phyloP scores from a whole-genome alignment of 371 early-diverging fungal genomes.

The Rhizomucor pusillus region DNA sequence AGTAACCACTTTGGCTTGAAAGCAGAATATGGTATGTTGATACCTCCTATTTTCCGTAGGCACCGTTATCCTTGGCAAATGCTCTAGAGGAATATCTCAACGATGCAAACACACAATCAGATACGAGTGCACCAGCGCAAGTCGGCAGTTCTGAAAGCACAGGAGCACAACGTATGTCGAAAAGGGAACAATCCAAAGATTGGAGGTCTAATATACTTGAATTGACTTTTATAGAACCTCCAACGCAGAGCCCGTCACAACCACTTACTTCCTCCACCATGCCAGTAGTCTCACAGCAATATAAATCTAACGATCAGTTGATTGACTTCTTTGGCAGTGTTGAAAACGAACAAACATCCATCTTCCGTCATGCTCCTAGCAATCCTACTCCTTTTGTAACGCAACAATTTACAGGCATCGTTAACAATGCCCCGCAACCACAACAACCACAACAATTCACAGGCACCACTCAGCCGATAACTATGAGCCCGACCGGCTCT shows the following conservation, averaged over 20 bases:
- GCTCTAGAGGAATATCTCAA: constrained; percentile 87
- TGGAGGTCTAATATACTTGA: background rate
- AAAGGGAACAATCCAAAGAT: background rate
- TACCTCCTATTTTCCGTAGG: constrained; percentile 36
- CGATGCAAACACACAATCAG: constrained; percentile 66
- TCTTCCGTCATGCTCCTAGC: constrained; percentile 33
- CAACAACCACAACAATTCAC: constrained; percentile 6
- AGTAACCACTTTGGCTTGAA: constrained; percentile 7
- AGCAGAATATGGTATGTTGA: constrained; percentile 1
- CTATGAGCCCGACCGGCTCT: background rate
- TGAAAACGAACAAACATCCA: constrained; percentile 56
- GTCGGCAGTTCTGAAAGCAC: constrained; percentile 24
- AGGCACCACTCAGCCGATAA: background rate
- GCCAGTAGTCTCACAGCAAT: constrained; percentile 21
- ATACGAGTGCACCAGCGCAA: constrained; percentile 35
- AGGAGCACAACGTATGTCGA: background rate
- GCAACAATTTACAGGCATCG: constrained; percentile 11
- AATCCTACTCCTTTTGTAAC: constrained; percentile 5
- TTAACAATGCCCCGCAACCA: background rate
- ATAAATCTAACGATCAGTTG: constrained; percentile 42
- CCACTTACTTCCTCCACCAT: constrained; percentile 10
- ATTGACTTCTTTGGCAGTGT: constrained; percentile 75
- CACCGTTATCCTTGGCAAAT: constrained; percentile 81
- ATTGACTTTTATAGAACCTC: background rate
- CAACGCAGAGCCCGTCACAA: background rate